phyloP scores from a whole-genome alignment of 345 rosid genomes.

The Dipteronia dyeriana region DNA sequence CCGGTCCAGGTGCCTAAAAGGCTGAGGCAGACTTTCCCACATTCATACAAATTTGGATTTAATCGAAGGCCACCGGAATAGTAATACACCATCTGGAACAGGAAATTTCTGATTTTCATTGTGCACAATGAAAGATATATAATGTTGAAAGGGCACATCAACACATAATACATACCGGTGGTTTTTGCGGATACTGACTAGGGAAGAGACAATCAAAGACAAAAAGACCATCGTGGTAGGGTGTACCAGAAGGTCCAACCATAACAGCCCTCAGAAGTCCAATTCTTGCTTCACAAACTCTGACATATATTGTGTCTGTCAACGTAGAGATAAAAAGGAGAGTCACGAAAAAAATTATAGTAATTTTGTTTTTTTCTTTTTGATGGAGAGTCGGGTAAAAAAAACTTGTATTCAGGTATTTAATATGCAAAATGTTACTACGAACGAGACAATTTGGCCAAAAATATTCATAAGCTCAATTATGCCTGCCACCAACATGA shows the following conservation, averaged over 20 bases:
- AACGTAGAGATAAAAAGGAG: background rate
- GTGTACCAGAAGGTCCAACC: constrained; percentile 61
- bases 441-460: background rate
- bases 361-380: background rate
- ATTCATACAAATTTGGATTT: constrained; percentile 59
- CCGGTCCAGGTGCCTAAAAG: constrained; percentile 71
- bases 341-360: constrained; percentile 2
- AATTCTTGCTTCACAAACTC: constrained; percentile 61
- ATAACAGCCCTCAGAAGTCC: constrained; percentile 59
- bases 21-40: constrained; percentile 70
- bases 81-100: constrained; percentile 50
- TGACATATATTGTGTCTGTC: constrained; percentile 52
- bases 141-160: background rate
- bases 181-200: constrained; percentile 42
- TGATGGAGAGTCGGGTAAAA: background rate
- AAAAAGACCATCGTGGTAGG: constrained; percentile 69
- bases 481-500: background rate
- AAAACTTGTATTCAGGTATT: background rate
- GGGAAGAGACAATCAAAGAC: constrained; percentile 67
- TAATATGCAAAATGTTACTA: constrained; percentile 2
- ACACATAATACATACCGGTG: constrained; percentile 44
- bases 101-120: constrained; percentile 17
- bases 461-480: background rate
- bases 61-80: constrained; percentile 65
- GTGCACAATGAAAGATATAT: background rate